Evolutionary conservation across 1,284 basidiomycete species (phyloP), one percentile per base, ranked within the genome.

Genomic region (Garcileccinum viscosum): DNA sequence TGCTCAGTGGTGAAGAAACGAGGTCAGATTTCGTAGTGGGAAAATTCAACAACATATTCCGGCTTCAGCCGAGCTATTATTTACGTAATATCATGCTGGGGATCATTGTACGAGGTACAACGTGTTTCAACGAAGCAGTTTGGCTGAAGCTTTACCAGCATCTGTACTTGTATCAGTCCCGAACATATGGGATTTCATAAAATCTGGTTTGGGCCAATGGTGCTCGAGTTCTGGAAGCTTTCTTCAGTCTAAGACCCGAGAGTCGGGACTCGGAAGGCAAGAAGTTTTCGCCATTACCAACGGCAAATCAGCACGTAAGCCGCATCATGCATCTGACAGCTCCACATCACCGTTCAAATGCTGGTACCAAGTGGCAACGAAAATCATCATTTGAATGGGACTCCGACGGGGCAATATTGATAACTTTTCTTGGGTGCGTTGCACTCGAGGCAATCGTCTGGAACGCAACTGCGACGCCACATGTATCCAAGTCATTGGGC

Each of bases 11-110:
- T 66, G 66, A 7, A 14, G 30, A 40, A 68, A 68, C 11, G 32
- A 33, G 7, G 32, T 33, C 4, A 37, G 14, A n/a, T 53, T 53
- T 53, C 7, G 15, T 2, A 19, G 47, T 67, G 66, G 44, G 47
- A 66, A 67, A 67, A 27, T 22, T 60, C 22, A 22, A 60, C 65
- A 11, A 4, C 17, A 24, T 24, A 27, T 17, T 37, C 65, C 65
- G 65, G 65, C 44, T 66, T 67, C 15, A 35, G 42, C 65, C 65
- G 65, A 50, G 65, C 30, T 15, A 19, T 59, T 33, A 33, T 35
- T 59, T 33, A 59, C 30, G 53, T 56, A 56, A n/a, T 59, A n/a
- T 33, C 32, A 30, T n/a, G n/a, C n/a, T n/a, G n/a, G n/a, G n/a
- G n/a, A n/a, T n/a, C n/a, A n/a, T n/a, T n/a, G n/a, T n/a, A n/a